These are phyloP conservation scores for Beta corolliflora DNA, from an alignment of 179 eudicot species.

Conservation along the genomic window DNA sequence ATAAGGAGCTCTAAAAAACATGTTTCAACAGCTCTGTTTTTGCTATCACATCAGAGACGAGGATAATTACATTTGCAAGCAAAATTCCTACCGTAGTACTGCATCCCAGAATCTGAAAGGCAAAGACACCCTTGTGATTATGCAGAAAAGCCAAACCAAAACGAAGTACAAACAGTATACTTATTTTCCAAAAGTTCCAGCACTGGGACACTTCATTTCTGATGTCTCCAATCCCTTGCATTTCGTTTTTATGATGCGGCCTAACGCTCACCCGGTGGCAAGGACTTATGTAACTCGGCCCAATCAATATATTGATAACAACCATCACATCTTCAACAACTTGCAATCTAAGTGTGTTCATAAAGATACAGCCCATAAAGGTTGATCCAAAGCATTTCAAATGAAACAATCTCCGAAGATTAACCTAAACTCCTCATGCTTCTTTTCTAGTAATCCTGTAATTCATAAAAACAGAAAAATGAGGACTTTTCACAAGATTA, in stretches of 20 bases:
- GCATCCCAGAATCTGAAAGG: too few species aligned
- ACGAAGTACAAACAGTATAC: not conserved
- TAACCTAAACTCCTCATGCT: conserved; percentile 45
- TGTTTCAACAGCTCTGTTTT: too few species aligned
- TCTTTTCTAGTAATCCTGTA: conserved; percentile 76
- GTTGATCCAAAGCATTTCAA: conserved; percentile 1
- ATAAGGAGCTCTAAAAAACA: too few species aligned
- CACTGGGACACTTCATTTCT: not conserved
- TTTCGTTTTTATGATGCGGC: not conserved
- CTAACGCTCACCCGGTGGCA: not conserved
- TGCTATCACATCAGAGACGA: too few species aligned
- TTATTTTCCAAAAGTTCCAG: conserved; percentile 1
- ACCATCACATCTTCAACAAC: conserved; percentile 8
- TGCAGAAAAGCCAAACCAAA: not conserved
- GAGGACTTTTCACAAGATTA: not conserved
- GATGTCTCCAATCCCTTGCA: not conserved
- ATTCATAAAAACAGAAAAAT: conserved; percentile 4
- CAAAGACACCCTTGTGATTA: too few species aligned
- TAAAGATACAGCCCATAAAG: not conserved
- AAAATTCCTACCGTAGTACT: too few species aligned
- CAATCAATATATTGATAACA: not conserved
- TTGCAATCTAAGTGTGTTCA: not conserved
- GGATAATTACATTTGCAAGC: too few species aligned
- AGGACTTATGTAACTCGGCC: not conserved
- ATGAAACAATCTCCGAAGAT: conserved; percentile 1